These are phyloP conservation scores for Dendrocalamus sinicus DNA, from an alignment of 176 grass and related monocot species.

Conservation along the genomic window DNA sequence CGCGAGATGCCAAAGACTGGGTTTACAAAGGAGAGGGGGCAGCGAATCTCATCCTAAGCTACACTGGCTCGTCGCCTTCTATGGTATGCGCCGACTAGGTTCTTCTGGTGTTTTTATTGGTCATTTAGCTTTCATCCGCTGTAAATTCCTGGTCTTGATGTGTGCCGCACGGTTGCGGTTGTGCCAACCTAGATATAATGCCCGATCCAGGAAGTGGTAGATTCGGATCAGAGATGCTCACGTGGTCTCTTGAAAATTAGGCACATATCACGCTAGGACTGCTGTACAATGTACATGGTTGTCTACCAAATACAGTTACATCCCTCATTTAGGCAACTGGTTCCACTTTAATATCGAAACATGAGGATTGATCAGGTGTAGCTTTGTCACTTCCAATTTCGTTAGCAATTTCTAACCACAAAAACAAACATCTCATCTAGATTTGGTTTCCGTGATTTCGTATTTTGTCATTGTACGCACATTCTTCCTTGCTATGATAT, in stretches of 20 bases:
- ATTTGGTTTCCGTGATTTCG: neutral
- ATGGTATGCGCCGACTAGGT: slow-evolving; percentile 56
- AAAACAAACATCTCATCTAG: neutral
- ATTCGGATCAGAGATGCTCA: neutral
- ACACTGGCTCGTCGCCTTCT: slow-evolving; percentile 62
- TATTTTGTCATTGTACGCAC: neutral
- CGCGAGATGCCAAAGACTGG: slow-evolving; percentile 67
- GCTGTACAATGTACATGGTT: neutral
- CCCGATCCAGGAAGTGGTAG: neutral
- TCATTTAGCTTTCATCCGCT: neutral
- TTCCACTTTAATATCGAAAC: neutral
- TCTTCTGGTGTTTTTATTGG: neutral
- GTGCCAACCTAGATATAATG: slow-evolving; percentile 5
- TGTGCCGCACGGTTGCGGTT: neutral
- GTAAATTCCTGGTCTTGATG: neutral
- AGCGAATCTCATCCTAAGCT: slow-evolving; percentile 87
- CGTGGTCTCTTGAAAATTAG: neutral
- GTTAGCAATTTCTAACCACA: neutral
- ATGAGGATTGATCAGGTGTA: neutral
- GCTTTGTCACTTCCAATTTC: neutral
- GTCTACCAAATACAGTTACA: neutral
- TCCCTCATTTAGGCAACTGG: neutral
- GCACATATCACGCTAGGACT: neutral
- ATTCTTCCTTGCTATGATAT: neutral
- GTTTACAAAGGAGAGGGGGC: slow-evolving; percentile 93